phyloP scores from a whole-genome alignment of 108 stramenopile genomes.

The Cylindrotheca closterium region DNA sequence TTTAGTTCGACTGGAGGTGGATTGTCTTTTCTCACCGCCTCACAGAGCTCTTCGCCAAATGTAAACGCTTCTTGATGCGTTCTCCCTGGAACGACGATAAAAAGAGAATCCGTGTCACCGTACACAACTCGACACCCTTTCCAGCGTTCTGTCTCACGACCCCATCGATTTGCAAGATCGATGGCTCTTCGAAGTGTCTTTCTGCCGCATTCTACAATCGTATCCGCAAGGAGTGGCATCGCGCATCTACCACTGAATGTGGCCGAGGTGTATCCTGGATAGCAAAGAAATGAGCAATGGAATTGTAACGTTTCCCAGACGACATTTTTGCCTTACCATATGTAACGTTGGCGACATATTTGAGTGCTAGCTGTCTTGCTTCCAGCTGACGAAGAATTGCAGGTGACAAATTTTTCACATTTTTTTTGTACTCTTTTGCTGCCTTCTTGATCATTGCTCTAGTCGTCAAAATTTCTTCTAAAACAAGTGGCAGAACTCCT shows the following conservation, averaged over 20 bases:
- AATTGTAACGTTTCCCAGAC: neutral
- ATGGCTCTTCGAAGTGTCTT: conserved; percentile 87
- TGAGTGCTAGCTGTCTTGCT: conserved; percentile 97
- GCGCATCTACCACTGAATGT: conserved; percentile 96
- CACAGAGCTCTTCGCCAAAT: conserved; percentile 91
- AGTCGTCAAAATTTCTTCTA: conserved; percentile 95
- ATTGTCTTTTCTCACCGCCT: conserved; percentile 76
- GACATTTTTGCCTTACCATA: conserved; percentile 41
- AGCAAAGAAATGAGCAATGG: neutral
- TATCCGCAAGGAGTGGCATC: conserved; percentile 93
- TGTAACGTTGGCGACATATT: conserved; percentile 98
- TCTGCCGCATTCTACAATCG: conserved; percentile 94
- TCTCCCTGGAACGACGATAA: conserved; percentile 90
- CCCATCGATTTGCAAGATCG: conserved; percentile 79
- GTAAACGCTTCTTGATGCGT: conserved; percentile 84
- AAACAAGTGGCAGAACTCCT: conserved; percentile 94
- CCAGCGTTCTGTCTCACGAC: conserved; percentile 65
- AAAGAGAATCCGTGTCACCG: conserved; percentile 98
- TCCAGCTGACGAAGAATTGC: conserved; percentile 86
- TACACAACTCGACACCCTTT: conserved; percentile 86
- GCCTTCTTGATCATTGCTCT: conserved; percentile 96
- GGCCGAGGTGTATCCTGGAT: conserved; percentile 89
- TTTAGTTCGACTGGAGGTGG: conserved; percentile 95
- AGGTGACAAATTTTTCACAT: conserved; percentile 59
- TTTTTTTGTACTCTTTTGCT: conserved; percentile 82